Percentiles rank a stretch among this genome's conserved stretches.
These are phyloP conservation scores for Talaromyces funiculosus DNA, from an alignment of 2,329 filamentous ascomycete genomes.

Conservation along the genomic window DNA sequence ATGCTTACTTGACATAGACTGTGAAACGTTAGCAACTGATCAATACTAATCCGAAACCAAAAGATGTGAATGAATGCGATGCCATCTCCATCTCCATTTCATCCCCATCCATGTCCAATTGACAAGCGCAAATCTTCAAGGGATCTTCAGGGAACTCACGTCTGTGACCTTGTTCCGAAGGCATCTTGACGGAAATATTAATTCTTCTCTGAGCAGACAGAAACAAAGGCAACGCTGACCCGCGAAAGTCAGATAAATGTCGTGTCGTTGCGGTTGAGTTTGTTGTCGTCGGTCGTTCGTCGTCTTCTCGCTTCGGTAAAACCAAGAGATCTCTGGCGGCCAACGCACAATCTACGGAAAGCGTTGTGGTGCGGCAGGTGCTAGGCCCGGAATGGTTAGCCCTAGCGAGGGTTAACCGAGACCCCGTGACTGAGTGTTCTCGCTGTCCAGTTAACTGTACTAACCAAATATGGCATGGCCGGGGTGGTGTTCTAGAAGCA, in stretches of 20 bases:
- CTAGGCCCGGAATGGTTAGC: constrained; percentile 30
- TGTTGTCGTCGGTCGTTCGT: constrained; percentile 31
- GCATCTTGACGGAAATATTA: constrained; percentile 62
- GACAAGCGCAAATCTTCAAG: constrained; percentile 1
- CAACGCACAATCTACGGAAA: constrained; percentile 35
- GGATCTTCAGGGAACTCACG: constrained; percentile 52
- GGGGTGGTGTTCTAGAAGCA: not conserved
- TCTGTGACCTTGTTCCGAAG: constrained; percentile 83
- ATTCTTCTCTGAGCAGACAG: constrained; percentile 35
- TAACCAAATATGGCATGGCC: not conserved
- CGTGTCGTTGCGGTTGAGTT: constrained; percentile 31
- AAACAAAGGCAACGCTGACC: constrained; percentile 37
- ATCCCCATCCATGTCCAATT: not conserved
- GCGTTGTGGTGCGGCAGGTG: constrained; percentile 26
- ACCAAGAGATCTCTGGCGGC: constrained; percentile 10
- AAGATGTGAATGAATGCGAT: not conserved
- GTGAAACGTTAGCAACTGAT: constrained; percentile 29
- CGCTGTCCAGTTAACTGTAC: not conserved
- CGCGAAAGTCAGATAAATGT: constrained; percentile 30
- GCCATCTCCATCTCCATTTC: not conserved
- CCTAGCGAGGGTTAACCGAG: constrained; percentile 36
- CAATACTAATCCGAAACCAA: not conserved
- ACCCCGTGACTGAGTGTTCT: constrained; percentile 31
- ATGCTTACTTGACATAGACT: constrained; percentile 88
- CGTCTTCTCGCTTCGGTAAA: constrained; percentile 27